These are phyloP conservation scores for Orbilia ellipsospora DNA, from an alignment of 2,329 filamentous ascomycete genomes.

Conservation along the genomic window DNA sequence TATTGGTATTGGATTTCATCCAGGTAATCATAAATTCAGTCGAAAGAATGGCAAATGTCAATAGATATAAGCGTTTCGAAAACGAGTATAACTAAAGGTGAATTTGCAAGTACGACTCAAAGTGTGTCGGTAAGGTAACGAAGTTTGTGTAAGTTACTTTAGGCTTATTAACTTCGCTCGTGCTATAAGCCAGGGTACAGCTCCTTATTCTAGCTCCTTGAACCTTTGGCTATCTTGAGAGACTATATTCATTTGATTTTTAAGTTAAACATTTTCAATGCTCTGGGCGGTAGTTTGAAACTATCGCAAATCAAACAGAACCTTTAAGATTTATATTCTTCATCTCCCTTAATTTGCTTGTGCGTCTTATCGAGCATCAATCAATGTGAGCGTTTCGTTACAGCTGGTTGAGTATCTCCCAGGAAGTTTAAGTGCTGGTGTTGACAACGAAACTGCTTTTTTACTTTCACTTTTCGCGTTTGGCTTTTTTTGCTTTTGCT, in stretches of 20 bases:
- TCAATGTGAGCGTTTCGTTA: not conserved
- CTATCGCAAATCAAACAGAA: not conserved
- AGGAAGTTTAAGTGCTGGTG: not conserved
- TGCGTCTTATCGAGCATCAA: not conserved
- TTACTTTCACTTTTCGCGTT: too few species aligned
- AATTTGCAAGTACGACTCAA: not conserved
- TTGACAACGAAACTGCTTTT: too few species aligned
- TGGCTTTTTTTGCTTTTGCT: too few species aligned
- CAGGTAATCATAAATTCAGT: not conserved
- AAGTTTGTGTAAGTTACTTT: not conserved
- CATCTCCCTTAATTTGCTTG: not conserved
- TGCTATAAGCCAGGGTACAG: not conserved
- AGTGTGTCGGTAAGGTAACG: constrained; percentile 1
- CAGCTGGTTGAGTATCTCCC: not conserved
- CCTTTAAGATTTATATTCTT: constrained; percentile 1
- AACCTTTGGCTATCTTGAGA: not conserved
- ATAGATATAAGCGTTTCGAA: not conserved
- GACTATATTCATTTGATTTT: not conserved
- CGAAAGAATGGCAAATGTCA: not conserved
- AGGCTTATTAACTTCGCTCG: not conserved
- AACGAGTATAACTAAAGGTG: not conserved
- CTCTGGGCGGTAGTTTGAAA: not conserved
- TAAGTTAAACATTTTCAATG: not conserved
- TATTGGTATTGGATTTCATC: constrained; percentile 1
- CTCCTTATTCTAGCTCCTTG: not conserved